A percentile compares a stretch with the other conserved stretches of the same genome.
phyloP scores from a whole-genome alignment of 1,284 basidiomycete species.

The Pterulicium gracile region DNA sequence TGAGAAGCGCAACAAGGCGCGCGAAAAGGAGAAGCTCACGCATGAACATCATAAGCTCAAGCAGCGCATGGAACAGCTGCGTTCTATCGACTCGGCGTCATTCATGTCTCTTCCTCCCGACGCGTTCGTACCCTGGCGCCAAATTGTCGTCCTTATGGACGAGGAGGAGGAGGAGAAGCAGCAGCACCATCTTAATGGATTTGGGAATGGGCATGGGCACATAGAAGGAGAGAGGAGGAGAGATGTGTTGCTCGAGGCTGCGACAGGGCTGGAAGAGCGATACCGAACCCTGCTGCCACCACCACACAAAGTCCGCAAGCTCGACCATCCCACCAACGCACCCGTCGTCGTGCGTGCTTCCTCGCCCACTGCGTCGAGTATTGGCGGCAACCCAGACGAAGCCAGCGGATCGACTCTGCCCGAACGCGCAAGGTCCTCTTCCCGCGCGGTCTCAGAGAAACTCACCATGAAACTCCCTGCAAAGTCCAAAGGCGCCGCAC shows the following conservation, averaged over 20 bases:
- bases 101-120: constrained; percentile 53
- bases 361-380: too few species aligned
- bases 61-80: constrained; percentile 78
- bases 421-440: too few species aligned
- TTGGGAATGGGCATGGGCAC: too few species aligned
- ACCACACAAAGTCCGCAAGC: constrained; percentile 35
- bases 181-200: constrained; percentile 28
- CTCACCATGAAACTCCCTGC: too few species aligned
- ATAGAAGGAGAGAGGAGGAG: constrained; percentile 65
- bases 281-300: constrained; percentile 65
- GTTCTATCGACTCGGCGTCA: constrained; percentile 55
- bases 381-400: too few species aligned
- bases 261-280: constrained; percentile 52
- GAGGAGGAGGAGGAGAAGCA: constrained; percentile 17
- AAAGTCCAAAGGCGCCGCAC: too few species aligned
- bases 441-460: too few species aligned
- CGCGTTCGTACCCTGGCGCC: constrained; percentile 32
- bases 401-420: too few species aligned
- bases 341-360: too few species aligned
- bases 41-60: constrained; percentile 88
- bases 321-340: not conserved
- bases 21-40: constrained; percentile 85
- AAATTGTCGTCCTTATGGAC: constrained; percentile 16
- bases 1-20: constrained; percentile 74
- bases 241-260: constrained; percentile 59